Base-by-base conservation (phyloP, 2,329 filamentous ascomycete species). In the Neobulgaria alba region DNA sequence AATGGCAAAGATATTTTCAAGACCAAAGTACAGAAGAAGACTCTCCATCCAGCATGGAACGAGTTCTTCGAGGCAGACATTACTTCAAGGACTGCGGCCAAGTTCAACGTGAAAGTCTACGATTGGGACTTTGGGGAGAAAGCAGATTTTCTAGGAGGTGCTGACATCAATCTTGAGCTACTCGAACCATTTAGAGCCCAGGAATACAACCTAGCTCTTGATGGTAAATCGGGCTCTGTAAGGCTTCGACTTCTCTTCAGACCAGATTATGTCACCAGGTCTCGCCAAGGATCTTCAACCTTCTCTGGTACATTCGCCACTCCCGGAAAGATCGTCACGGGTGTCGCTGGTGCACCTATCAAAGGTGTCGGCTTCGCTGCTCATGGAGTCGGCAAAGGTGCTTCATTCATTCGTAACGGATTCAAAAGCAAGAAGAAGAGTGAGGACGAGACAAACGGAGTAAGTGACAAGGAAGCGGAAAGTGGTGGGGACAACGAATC, bases 121-220 rank as follows among this genome's bases (percentile, higher is more conserved):
- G 92, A 98, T 59, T 98, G 90, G 77, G 92, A 98, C 61, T 94
- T 96, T 68, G 90, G 86, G 35, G 88, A 94, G 61, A 90, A 89
- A 63, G 87, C 89, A 1, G 92, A 98, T 62, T 85, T 83, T 60
- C 67, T 98, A n/a, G 92, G 92, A 33, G 74, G 72, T 44, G 72
- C 86, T 0, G 66, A 68, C 3, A 86, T 98, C 57, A 79, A 86
- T 53, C 73, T 98, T 12, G 77, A 82, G 36, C 64, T 79, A 21
- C 71, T 98, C 5, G 87, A 95, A 54, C 92, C 92, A 0, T 95
- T 96, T 70, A 75, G 75, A 58, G 75, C 79, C 9, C 77, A 85
- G 53, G 87, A 94, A 59, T 71, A 87, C 21, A 77, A 70, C 9
- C 75, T 93, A 20, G 67, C 73, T 1, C 71, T 98, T 2, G 86